Base-by-base conservation (phyloP, 306 rosid species). In the Cucurbita argyrosperma region DNA sequence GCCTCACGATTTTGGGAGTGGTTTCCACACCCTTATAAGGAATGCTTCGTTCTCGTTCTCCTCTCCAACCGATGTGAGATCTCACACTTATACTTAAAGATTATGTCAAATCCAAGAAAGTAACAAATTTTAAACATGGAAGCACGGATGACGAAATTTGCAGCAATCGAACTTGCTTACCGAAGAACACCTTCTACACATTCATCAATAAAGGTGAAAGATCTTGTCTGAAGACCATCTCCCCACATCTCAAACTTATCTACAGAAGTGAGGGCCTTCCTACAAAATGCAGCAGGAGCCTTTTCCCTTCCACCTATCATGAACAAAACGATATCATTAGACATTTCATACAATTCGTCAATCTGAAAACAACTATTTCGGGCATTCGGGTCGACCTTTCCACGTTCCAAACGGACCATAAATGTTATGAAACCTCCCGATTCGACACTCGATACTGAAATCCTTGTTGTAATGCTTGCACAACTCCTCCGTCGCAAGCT, bases 181-280 rank as follows among this genome's bases (percentile, higher is more conserved):
- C 99, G 81, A n/a, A 91, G 96, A 4, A 94, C 99, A 45, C 99
- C 99, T 83, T 94, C 99, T 54, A 94, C 99, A 81, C 99, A 94
- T 81, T 94, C 99, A 76, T 94, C 99, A 76, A 94, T 94, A 81
- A 91, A 94, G 80, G 99, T 94, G 85, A 94, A 94, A 50, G 99
- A 94, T 77, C 99, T 78, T 39, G 99, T 94, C 82, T 94, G 99
- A 49, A 84, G 84, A 76, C 99, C 99, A 85, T 94, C 99, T 66
- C 99, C 99, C 99, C 99, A 94, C 99, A 91, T 94, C 90, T 94
- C 99, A 82, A 94, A 94, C 76, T 82, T 90, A 55, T 89, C 96
- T 4, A 85, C 78, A 57, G 99, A 81, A 65, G 96, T 94, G 55
- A 85, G 63, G 1, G 96, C 61, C 88, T 94, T 94, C 11, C 97